These are phyloP conservation scores for Fusarium sambucinum DNA, from an alignment of 2,329 filamentous ascomycete genomes.

Conservation along the genomic window DNA sequence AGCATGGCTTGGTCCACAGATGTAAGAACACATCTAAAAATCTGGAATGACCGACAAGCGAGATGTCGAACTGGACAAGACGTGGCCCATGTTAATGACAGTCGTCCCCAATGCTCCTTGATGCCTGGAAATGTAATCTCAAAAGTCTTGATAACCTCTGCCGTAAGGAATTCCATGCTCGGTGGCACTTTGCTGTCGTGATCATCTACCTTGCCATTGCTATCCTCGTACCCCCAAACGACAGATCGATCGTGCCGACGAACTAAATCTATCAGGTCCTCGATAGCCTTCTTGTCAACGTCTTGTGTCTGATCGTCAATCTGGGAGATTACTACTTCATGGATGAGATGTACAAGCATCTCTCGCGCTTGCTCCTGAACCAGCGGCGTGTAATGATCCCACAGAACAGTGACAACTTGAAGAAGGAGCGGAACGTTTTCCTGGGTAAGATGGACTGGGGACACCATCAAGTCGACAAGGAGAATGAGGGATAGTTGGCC, in stretches of 20 bases:
- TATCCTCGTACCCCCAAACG: slow-evolving; percentile 95
- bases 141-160: slow-evolving; percentile 87
- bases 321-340: slow-evolving; percentile 87
- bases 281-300: slow-evolving; percentile 78
- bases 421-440: slow-evolving; percentile 88
- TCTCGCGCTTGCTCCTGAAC: slow-evolving; percentile 97
- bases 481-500: slow-evolving; percentile 94
- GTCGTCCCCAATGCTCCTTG: slow-evolving; percentile 89
- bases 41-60: slow-evolving; percentile 96
- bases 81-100: slow-evolving; percentile 94
- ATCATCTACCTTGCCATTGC: slow-evolving; percentile 80
- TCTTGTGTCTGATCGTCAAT: slow-evolving; percentile 77
- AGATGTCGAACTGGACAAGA: slow-evolving; percentile 95
- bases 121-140: slow-evolving; percentile 85
- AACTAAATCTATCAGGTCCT: slow-evolving; percentile 88
- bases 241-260: slow-evolving; percentile 86
- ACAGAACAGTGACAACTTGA: slow-evolving; percentile 91
- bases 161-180: slow-evolving; percentile 87
- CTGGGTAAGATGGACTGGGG: slow-evolving; percentile 81
- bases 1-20: slow-evolving; percentile 94
- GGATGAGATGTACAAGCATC: slow-evolving; percentile 97
- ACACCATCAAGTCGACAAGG: slow-evolving; percentile 95
- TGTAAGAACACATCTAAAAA: slow-evolving; percentile 93
- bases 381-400: slow-evolving; percentile 96
- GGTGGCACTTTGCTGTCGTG: slow-evolving; percentile 84